Percentiles rank a stretch among this genome's conserved stretches.
These are phyloP conservation scores for Sugiyamaella pinicola DNA, from an alignment of 1,139 yeast genomes.

Conservation along the genomic window DNA sequence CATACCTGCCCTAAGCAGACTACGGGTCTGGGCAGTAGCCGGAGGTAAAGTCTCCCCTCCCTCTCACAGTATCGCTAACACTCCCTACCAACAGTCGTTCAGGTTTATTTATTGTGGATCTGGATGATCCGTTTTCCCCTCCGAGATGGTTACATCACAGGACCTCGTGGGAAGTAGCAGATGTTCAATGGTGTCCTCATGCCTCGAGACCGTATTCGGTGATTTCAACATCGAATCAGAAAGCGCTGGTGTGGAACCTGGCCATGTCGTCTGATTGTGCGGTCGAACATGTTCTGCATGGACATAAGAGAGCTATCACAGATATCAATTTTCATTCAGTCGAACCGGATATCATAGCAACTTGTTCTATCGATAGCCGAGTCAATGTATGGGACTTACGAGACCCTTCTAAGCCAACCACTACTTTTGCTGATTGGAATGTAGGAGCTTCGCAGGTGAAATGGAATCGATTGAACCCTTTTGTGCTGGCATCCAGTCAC, in stretches of 20 bases:
- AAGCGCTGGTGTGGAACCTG: conserved; percentile 92
- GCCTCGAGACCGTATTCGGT: conserved; percentile 84
- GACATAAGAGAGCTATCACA: conserved; percentile 90
- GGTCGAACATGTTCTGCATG: conserved; percentile 81
- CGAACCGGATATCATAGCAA: conserved; percentile 87
- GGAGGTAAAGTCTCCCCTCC: too few relatives aligned
- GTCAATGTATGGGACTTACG: conserved; percentile 91
- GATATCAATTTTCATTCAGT: conserved; percentile 91
- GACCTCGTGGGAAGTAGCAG: conserved; percentile 98
- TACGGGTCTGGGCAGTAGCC: too few relatives aligned
- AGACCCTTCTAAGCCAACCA: conserved; percentile 67
- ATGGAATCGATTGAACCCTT: conserved; percentile 80
- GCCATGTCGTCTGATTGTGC: conserved; percentile 76
- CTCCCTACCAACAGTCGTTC: conserved; percentile 55
- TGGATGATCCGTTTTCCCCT: conserved; percentile 92
- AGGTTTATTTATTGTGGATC: conserved; percentile 85
- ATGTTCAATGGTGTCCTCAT: conserved; percentile 97
- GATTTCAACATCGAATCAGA: conserved; percentile 90
- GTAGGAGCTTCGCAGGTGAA: conserved; percentile 95
- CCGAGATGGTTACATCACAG: conserved; percentile 92
- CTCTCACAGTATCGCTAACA: conserved; percentile 2
- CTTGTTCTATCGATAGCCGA: conserved; percentile 89
- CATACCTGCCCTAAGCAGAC: too few relatives aligned
- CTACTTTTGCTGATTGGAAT: conserved; percentile 87
- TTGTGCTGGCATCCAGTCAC: conserved; percentile 82